Evolutionary conservation across 2,329 filamentous ascomycete genomes (phyloP).

Genomic region (Tetracladium maxilliforme): DNA sequence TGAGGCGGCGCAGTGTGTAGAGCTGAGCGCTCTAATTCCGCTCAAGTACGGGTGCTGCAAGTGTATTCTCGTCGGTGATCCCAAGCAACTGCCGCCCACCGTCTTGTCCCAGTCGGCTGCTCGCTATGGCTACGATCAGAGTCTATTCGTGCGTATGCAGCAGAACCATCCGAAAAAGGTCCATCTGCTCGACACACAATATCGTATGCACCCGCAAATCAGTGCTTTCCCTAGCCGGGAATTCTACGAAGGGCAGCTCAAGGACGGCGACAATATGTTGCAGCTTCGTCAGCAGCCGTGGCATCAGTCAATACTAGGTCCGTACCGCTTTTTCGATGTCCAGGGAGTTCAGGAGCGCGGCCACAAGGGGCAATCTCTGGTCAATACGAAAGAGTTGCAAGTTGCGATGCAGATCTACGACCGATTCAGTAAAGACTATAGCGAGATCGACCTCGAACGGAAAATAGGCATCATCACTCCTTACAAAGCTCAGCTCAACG

Average conservation of each 20-base stretch:
- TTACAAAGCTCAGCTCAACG: constrained; percentile 83
- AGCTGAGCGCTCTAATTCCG: constrained; percentile 89
- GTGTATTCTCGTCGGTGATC: constrained; percentile 93
- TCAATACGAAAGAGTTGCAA: constrained; percentile 77
- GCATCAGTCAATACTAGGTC: constrained; percentile 71
- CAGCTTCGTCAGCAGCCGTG: constrained; percentile 63
- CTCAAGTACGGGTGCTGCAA: constrained; percentile 95
- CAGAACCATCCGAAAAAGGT: constrained; percentile 77
- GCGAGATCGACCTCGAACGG: constrained; percentile 51
- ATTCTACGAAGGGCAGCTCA: constrained; percentile 80
- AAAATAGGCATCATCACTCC: constrained; percentile 97
- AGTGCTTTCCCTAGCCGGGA: constrained; percentile 77
- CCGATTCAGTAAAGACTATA: constrained; percentile 61
- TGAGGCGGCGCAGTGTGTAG: constrained; percentile 94
- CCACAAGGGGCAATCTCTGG: constrained; percentile 72
- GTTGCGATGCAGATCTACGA: constrained; percentile 78
- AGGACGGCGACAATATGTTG: constrained; percentile 77
- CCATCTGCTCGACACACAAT: constrained; percentile 92
- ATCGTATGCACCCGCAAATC: constrained; percentile 98
- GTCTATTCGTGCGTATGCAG: constrained; percentile 97
- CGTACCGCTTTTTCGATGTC: constrained; percentile 96
- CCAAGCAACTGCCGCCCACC: constrained; percentile 90
- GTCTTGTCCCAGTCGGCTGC: constrained; percentile 90
- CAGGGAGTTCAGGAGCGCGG: constrained; percentile 73
- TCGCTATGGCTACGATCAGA: constrained; percentile 90